Percentiles rank a stretch among this genome's conserved stretches.
Conservation (phyloP, 805 yeast species). For the Kuraishia molischiana region DNA sequence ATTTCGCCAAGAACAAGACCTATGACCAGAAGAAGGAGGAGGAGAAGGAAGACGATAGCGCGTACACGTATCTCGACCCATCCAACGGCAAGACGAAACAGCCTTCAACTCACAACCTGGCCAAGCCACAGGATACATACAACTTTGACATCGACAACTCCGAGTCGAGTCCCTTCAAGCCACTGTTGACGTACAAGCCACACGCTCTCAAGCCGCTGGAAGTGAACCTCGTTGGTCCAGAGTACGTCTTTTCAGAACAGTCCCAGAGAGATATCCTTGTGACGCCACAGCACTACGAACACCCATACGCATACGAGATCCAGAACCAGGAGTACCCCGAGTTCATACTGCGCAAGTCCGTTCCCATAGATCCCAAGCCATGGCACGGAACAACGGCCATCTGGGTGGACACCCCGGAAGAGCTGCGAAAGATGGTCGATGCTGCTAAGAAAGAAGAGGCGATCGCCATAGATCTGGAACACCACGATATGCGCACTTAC, state of each 20-base stretch:
- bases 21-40: constrained; percentile 3
- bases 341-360: constrained; percentile 25
- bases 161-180: constrained; percentile 66
- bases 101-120: constrained; percentile 20
- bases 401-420: constrained; percentile 60
- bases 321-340: constrained; percentile 59
- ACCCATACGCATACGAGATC: constrained; percentile 79
- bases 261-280: constrained; percentile 27
- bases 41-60: constrained; percentile 8
- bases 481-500: constrained; percentile 86
- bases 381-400: constrained; percentile 59
- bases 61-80: constrained; percentile 44
- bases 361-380: constrained; percentile 37
- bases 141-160: constrained; percentile 52
- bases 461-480: constrained; percentile 92
- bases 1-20: constrained; percentile 16
- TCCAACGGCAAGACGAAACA: constrained; percentile 5
- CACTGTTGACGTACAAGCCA: constrained; percentile 65
- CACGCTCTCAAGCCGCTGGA: constrained; percentile 43
- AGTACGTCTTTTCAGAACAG: constrained; percentile 23
- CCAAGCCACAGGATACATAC: constrained; percentile 67
- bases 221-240: background rate
- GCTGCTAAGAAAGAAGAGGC: constrained; percentile 42
- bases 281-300: constrained; percentile 52
- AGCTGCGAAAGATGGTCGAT: constrained; percentile 42